phyloP scores from a whole-genome alignment of 768 basidiomycete species.

The Phanerochaete sordida region DNA sequence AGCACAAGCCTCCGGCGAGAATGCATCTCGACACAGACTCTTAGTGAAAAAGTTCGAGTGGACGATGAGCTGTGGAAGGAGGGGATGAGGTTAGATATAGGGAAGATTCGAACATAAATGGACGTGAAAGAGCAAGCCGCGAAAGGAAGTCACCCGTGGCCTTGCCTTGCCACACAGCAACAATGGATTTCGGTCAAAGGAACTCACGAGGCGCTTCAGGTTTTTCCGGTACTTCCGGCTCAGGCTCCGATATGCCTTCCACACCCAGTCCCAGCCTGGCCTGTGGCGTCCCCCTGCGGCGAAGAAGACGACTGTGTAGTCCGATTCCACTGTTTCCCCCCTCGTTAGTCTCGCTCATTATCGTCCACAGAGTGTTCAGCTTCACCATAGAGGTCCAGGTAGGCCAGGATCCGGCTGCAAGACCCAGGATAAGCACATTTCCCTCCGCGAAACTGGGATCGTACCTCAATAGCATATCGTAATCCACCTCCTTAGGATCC shows the following conservation, averaged over 20 bases:
- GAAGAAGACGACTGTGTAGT: constrained; percentile 86
- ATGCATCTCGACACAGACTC: constrained; percentile 42
- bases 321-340: constrained; percentile 66
- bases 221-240: constrained; percentile 87
- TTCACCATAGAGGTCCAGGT: constrained; percentile 76
- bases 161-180: not conserved
- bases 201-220: constrained; percentile 71
- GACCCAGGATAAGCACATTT: constrained; percentile 11
- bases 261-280: constrained; percentile 87
- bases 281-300: constrained; percentile 73
- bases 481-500: constrained; percentile 71
- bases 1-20: not conserved
- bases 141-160: not conserved
- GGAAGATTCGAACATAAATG: not conserved
- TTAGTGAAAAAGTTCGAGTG: constrained; percentile 88
- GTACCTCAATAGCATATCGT: constrained; percentile 73
- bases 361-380: not conserved
- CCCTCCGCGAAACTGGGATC: constrained; percentile 26
- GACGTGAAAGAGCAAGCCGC: not conserved
- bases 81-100: not conserved
- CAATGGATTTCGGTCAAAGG: not conserved
- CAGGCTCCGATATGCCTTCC: constrained; percentile 82
- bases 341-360: not conserved
- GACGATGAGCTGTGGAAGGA: constrained; percentile 62
- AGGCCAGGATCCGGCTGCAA: constrained; percentile 67